Evolutionary conservation across 305 asterid species (phyloP), one percentile per base, ranked within the genome.

Genomic region (Fraxinus ornus): DNA sequence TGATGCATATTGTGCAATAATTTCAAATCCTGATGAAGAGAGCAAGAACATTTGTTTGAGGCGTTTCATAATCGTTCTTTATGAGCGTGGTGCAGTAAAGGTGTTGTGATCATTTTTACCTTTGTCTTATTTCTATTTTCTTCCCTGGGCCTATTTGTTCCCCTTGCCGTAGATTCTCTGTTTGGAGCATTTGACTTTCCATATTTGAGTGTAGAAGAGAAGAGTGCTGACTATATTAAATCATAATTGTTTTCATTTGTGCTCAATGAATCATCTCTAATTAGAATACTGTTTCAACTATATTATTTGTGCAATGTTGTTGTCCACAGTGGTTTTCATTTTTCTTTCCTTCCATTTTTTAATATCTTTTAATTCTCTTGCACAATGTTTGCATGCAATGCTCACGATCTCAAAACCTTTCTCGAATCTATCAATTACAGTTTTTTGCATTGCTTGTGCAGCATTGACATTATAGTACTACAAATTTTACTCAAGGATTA

Each of bases 21-120:
- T 93, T 84, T 91, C 98, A 86, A 96, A 96, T 84, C 99, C 99
- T 19, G 99, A 94, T 77, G 98, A 92, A 80, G 99, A 94, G 87
- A 96, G 97, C 95, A 92, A 91, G 91, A 89, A 80, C 83, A 89
- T 89, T 68, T 93, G 98, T 84, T 90, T 96, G 88, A 93, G 99
- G 89, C 98, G 98, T 87, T 94, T 94, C 91, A 89, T 94, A 77
- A 91, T 93, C 78, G 98, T 96, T 87, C 95, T 96, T 75, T 91
- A 87, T 84, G 98, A 96, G 87, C 96, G 93, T 86, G 99, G 98
- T 76, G 93, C 97, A 68, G 85, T 89, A 47, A 91, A 96, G 99
- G 99, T 96, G 77, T 78, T 24, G 82, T 80, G 28, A 7, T 83
- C 66, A 57, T 82, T 81, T 28, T 70, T 68, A 13, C 57, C 55